Conservation (phyloP, 1,139 yeast species). For the Zygosaccharomyces sapae region DNA sequence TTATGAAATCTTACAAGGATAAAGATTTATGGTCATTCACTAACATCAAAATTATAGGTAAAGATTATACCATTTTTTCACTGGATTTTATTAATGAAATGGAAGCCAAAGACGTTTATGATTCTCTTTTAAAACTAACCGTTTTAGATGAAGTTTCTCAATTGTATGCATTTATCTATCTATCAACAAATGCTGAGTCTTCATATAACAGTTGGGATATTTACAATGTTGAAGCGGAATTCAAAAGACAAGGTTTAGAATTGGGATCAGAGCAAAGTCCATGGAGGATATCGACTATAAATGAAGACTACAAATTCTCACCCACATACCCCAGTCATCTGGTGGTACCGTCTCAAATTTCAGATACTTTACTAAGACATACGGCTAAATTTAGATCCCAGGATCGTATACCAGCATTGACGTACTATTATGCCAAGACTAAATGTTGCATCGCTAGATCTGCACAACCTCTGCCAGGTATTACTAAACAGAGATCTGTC, state of each 20-base stretch:
- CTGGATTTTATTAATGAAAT: slow-evolving; percentile 63
- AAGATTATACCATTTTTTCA: slow-evolving; percentile 82
- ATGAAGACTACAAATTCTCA: slow-evolving; percentile 62
- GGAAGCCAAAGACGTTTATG: slow-evolving; percentile 67
- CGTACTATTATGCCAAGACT: slow-evolving; percentile 68
- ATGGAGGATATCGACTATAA: slow-evolving; percentile 73
- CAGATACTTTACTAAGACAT: slow-evolving; percentile 77
- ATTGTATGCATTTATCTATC: slow-evolving; percentile 67
- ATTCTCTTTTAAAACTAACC: slow-evolving; percentile 63
- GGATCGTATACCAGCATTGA: slow-evolving; percentile 74
- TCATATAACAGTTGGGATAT: slow-evolving; percentile 64
- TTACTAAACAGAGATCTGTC: slow-evolving; percentile 79
- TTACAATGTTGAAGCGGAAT: slow-evolving; percentile 63
- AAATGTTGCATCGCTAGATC: slow-evolving; percentile 82
- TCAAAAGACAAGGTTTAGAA: slow-evolving; percentile 56
- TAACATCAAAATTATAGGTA: slow-evolving; percentile 65
- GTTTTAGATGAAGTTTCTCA: slow-evolving; percentile 51
- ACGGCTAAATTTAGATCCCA: slow-evolving; percentile 86
- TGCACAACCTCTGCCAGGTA: slow-evolving; percentile 88
- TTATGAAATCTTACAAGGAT: slow-evolving; percentile 24
- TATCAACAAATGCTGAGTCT: slow-evolving; percentile 55
- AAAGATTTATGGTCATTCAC: slow-evolving; percentile 50
- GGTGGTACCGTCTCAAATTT: slow-evolving; percentile 67
- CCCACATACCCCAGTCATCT: slow-evolving; percentile 68
- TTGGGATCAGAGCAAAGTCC: slow-evolving; percentile 26